Evolutionary conservation across 257 asterid genomes (phyloP).

Genomic region (Gentiana macrophylla): DNA sequence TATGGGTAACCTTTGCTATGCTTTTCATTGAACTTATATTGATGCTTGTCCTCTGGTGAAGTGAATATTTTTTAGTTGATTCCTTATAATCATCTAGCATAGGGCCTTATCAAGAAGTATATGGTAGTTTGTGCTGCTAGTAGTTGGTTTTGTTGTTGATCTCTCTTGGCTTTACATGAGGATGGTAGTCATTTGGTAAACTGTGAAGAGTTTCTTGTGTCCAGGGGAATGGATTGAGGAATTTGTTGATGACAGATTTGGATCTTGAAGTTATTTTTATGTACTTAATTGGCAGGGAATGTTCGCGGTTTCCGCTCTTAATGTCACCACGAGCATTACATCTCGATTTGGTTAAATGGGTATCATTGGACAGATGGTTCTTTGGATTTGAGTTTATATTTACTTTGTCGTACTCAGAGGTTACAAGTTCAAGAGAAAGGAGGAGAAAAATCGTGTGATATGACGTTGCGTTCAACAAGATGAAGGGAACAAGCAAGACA

Average conservation of each 20-base stretch:
- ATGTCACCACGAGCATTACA: neutral
- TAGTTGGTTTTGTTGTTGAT: neutral
- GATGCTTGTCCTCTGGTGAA: slow-evolving; percentile 1
- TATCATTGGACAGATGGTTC: slow-evolving; percentile 1
- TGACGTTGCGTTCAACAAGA: neutral
- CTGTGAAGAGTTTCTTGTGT: neutral
- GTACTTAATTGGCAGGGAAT: neutral
- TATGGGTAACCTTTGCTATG: slow-evolving; percentile 2
- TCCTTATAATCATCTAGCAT: neutral
- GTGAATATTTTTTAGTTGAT: slow-evolving; percentile 1
- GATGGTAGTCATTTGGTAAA: neutral
- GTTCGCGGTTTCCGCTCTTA: neutral
- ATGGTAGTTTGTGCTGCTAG: neutral
- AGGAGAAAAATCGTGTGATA: neutral
- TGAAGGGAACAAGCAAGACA: neutral
- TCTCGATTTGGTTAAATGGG: neutral
- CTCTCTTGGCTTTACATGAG: neutral
- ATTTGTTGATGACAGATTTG: neutral
- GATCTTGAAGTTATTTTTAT: slow-evolving; percentile 2
- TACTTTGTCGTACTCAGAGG: too few species aligned
- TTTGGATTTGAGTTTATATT: too few species aligned
- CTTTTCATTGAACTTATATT: slow-evolving; percentile 3
- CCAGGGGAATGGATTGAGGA: neutral
- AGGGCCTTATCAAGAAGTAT: slow-evolving; percentile 1
- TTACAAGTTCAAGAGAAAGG: slow-evolving; percentile 2